These are phyloP conservation scores for Lecanicillium sp. DNA, from an alignment of 2,329 filamentous ascomycete genomes.

Conservation along the genomic window DNA sequence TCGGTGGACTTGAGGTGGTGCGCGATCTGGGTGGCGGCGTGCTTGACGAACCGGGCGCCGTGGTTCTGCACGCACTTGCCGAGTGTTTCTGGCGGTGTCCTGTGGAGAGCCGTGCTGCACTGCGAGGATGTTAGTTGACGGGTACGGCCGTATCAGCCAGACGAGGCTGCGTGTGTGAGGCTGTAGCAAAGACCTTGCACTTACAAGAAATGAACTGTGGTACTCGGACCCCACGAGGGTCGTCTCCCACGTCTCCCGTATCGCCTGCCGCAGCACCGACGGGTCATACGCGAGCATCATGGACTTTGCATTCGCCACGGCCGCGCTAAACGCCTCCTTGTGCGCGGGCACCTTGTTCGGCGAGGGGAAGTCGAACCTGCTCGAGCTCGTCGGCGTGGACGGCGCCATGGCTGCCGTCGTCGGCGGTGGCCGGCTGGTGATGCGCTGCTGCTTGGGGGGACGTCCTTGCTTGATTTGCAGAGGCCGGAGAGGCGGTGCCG, in stretches of 20 bases:
- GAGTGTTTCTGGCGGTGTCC: slow-evolving; percentile 33
- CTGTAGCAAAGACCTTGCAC: too few relatives aligned
- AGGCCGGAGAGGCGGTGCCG: too few relatives aligned
- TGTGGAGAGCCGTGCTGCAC: slow-evolving; percentile 46
- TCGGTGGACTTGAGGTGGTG: slow-evolving; percentile 33
- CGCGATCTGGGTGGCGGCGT: slow-evolving; percentile 37
- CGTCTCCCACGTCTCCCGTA: slow-evolving; percentile 42
- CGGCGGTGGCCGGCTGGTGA: neutral
- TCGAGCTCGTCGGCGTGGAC: neutral
- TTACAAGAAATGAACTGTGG: slow-evolving; percentile 41
- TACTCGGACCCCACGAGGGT: slow-evolving; percentile 38
- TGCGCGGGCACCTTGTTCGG: neutral
- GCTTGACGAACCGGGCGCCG: slow-evolving; percentile 36
- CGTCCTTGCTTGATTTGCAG: too few relatives aligned
- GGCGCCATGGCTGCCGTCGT: neutral
- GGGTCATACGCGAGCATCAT: slow-evolving; percentile 32
- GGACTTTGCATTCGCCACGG: slow-evolving; percentile 3
- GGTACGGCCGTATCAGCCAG: neutral
- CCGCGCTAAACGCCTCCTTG: neutral
- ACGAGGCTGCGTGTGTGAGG: neutral
- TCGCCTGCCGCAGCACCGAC: slow-evolving; percentile 34
- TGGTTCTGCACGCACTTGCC: slow-evolving; percentile 38
- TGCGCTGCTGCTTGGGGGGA: too few relatives aligned
- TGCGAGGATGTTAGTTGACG: slow-evolving; percentile 34
- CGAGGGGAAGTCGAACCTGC: slow-evolving; percentile 6